Conservation (phyloP, 495 filamentous ascomycete genomes). For the Haplographium delicatum region DNA sequence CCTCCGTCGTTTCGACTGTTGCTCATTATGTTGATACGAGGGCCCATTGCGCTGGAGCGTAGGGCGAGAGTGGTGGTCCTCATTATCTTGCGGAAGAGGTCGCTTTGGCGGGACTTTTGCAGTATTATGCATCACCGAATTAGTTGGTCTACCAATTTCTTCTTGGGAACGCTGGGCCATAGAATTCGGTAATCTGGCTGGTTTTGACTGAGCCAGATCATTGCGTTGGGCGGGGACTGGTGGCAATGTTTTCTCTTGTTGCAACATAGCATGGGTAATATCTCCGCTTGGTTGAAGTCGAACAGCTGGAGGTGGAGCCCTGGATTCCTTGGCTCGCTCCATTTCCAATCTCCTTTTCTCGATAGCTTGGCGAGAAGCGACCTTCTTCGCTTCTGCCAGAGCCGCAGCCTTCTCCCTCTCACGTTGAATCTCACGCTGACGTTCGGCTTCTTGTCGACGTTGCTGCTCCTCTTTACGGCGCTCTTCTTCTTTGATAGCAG, state of each 20-base stretch:
- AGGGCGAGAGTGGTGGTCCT: conserved; percentile 33
- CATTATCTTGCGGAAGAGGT: conserved; percentile 45
- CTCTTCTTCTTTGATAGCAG: conserved; percentile 54
- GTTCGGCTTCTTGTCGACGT: conserved; percentile 40
- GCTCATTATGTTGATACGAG: conserved; percentile 39
- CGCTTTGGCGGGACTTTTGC: conserved; percentile 43
- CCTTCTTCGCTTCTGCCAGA: conserved; percentile 53
- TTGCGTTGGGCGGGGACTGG: conserved; percentile 16
- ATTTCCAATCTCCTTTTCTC: conserved; percentile 60
- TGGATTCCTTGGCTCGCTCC: conserved; percentile 54
- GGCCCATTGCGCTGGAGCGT: conserved; percentile 37
- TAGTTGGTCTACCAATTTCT: conserved; percentile 39
- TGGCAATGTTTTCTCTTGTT: conserved; percentile 24
- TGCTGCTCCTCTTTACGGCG: conserved; percentile 45
- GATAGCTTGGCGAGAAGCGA: conserved; percentile 63
- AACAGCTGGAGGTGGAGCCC: conserved; percentile 46
- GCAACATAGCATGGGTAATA: conserved; percentile 9
- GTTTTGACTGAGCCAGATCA: conserved; percentile 21
- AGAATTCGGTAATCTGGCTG: conserved; percentile 31
- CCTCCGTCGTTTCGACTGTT: conserved; percentile 54
- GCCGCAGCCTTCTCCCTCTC: conserved; percentile 28
- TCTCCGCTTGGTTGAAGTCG: conserved; percentile 42
- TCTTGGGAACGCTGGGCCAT: conserved; percentile 34
- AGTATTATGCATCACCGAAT: conserved; percentile 34
- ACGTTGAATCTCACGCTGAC: conserved; percentile 44